phyloP scores from a whole-genome alignment of 306 rosid genomes.

The Fragaria nilgerrensis region DNA sequence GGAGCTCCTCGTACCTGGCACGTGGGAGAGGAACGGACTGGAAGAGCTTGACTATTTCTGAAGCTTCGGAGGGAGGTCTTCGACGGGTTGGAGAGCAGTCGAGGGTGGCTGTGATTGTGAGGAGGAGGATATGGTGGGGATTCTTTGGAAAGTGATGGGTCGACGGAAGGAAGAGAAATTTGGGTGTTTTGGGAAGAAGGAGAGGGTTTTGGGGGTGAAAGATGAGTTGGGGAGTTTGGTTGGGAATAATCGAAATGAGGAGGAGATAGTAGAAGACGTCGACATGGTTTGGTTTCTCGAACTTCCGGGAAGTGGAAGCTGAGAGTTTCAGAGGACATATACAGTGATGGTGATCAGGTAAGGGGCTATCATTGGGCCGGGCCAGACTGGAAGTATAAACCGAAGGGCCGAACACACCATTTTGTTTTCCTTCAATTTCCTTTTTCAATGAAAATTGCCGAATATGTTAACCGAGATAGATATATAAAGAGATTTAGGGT shows the following conservation, averaged over 20 bases:
- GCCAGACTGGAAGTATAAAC: too few species aligned
- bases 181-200: conserved; percentile 12
- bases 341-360: too few species aligned
- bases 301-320: neutral
- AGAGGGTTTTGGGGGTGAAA: conserved; percentile 8
- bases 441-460: too few species aligned
- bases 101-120: conserved; percentile 14
- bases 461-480: too few species aligned
- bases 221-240: conserved; percentile 32
- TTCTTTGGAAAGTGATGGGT: conserved; percentile 58
- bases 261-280: conserved; percentile 40
- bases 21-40: conserved; percentile 76
- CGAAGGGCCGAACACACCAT: too few species aligned
- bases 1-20: conserved; percentile 86
- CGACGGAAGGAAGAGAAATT: conserved; percentile 28
- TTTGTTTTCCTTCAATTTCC: too few species aligned
- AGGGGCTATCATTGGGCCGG: too few species aligned
- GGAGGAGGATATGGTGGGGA: conserved; percentile 36
- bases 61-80: conserved; percentile 94
- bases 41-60: conserved; percentile 79
- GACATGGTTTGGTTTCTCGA: conserved; percentile 33
- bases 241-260: conserved; percentile 54
- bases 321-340: neutral
- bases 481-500: too few species aligned
- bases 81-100: conserved; percentile 59